Conservation (phyloP, 202 grass and related monocot species). For the Carex sylvatica region DNA sequence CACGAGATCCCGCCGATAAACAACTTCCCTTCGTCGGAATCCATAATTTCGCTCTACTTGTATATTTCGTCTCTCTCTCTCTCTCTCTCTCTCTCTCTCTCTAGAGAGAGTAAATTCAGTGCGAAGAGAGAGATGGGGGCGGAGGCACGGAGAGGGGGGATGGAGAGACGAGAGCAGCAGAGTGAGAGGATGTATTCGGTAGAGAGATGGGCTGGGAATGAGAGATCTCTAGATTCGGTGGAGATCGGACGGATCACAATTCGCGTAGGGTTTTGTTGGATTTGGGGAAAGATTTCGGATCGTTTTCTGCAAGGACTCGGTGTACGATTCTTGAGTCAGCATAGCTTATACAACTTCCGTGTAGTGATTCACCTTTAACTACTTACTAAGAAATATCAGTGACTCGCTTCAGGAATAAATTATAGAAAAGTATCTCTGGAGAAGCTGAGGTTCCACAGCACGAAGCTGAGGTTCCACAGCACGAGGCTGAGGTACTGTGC, state of each 20-base stretch:
- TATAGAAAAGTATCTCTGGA: background rate
- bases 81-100: no score
- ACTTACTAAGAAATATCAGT: background rate
- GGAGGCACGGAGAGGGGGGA: slow-evolving; percentile 32
- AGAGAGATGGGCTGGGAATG: slow-evolving; percentile 18
- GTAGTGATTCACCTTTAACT: background rate
- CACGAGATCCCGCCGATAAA: slow-evolving; percentile 98
- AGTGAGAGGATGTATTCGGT: slow-evolving; percentile 20
- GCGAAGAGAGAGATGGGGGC: background rate
- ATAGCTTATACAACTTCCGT: background rate
- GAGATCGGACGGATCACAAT: slow-evolving; percentile 21
- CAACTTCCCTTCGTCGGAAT: slow-evolving; percentile 93
- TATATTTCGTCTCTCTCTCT: slow-evolving; percentile 16
- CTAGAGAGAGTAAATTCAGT: background rate
- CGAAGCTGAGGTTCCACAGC: background rate
- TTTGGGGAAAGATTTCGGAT: background rate
- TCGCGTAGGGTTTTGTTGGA: slow-evolving; percentile 17
- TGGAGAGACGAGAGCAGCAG: background rate
- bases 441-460: background rate
- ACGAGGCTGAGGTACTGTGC: background rate
- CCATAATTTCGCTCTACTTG: slow-evolving; percentile 43
- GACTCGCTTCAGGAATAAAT: background rate
- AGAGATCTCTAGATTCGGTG: slow-evolving; percentile 19
- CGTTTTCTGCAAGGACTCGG: slow-evolving; percentile 7
- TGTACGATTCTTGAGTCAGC: background rate